Percentiles rank a stretch among this genome's conserved stretches.
Evolutionary conservation across 2,329 filamentous ascomycete genomes (phyloP).

Genomic region (Talaromyces sp.): DNA sequence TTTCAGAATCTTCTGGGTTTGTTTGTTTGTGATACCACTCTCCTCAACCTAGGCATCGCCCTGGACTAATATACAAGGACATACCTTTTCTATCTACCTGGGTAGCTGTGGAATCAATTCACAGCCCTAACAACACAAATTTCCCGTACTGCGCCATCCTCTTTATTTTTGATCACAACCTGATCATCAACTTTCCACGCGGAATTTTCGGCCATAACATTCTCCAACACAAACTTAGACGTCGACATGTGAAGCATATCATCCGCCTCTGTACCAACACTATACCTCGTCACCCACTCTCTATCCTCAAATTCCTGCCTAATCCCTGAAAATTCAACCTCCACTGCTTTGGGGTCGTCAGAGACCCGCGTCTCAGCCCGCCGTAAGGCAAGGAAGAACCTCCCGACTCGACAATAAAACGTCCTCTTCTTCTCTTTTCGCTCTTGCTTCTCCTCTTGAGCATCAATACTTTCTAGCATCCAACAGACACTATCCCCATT

Average conservation of each 20-base stretch:
- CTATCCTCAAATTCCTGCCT: neutral
- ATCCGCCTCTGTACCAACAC: conserved; percentile 3
- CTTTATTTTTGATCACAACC: neutral
- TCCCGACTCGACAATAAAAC: neutral
- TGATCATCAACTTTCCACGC: neutral
- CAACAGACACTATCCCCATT: neutral
- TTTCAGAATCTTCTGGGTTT: neutral
- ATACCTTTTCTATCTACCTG: too few relatives aligned
- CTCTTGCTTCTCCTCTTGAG: neutral
- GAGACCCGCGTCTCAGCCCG: neutral
- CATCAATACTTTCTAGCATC: neutral
- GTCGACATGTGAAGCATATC: conserved; percentile 5
- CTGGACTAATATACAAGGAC: neutral
- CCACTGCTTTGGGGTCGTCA: neutral
- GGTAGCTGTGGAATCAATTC: neutral
- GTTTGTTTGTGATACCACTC: neutral
- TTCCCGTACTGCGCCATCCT: neutral
- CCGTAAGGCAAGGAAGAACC: neutral
- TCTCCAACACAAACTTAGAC: neutral
- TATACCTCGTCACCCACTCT: neutral
- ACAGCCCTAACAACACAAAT: neutral
- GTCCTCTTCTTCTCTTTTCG: neutral
- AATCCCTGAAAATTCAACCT: neutral
- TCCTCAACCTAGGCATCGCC: neutral
- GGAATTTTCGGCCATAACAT: neutral